These are phyloP conservation scores for Trametes versicolor DNA, from an alignment of 1,284 basidiomycete genomes.

Conservation along the genomic window DNA sequence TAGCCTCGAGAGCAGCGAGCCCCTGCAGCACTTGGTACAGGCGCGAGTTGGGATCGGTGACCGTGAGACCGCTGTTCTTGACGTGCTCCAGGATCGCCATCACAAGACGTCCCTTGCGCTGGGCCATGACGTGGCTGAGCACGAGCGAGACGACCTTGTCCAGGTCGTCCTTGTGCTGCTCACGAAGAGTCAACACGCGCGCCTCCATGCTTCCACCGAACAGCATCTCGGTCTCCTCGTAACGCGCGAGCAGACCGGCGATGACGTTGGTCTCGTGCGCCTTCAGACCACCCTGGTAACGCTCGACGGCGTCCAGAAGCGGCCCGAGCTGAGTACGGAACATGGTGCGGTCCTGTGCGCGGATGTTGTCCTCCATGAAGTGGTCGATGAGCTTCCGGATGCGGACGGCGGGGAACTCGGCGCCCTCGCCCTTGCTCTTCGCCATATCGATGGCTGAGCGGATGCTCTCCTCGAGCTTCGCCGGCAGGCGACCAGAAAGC, in stretches of 20 bases:
- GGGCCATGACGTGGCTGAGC: constrained; percentile 95
- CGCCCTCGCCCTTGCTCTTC: constrained; percentile 70
- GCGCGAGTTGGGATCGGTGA: constrained; percentile 76
- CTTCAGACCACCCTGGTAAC: constrained; percentile 87
- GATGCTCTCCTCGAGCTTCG: constrained; percentile 90
- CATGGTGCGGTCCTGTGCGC: constrained; percentile 80
- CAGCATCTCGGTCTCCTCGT: constrained; percentile 88
- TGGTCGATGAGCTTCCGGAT: constrained; percentile 89
- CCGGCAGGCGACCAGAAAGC: constrained; percentile 93
- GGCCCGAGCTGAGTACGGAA: constrained; percentile 79
- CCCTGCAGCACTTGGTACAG: constrained; percentile 81
- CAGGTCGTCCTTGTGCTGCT: constrained; percentile 92
- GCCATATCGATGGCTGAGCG: constrained; percentile 83
- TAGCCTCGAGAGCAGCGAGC: constrained; percentile 88
- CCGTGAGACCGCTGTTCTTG: constrained; percentile 79
- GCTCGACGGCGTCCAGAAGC: constrained; percentile 83
- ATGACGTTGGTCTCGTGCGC: constrained; percentile 87
- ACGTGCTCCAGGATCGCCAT: constrained; percentile 89
- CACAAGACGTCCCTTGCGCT: constrained; percentile 92
- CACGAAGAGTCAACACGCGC: constrained; percentile 89
- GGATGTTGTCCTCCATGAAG: constrained; percentile 86
- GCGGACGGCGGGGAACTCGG: constrained; percentile 89
- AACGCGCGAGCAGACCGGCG: constrained; percentile 77
- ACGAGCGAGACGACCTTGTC: constrained; percentile 91
- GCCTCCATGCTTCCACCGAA: constrained; percentile 96